A percentile compares a stretch with the other conserved stretches of the same genome.
Conservation (phyloP, 2,329 filamentous ascomycete genomes). For the Tolypocladium inflatum region DNA sequence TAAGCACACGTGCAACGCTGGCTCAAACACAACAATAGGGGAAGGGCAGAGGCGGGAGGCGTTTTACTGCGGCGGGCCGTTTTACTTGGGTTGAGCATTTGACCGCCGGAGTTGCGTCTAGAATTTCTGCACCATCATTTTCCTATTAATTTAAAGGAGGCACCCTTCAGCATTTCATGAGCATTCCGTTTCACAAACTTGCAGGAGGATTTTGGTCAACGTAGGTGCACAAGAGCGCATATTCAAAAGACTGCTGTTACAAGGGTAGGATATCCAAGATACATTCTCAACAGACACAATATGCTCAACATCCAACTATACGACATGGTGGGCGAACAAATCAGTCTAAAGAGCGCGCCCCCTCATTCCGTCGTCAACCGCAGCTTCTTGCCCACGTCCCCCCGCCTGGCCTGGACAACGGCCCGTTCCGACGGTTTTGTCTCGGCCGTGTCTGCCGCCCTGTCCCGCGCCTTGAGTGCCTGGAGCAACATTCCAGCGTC, state of each 20-base stretch:
- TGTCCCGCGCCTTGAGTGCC: slow-evolving; percentile 65
- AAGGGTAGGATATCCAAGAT: not conserved
- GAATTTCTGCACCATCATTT: not conserved
- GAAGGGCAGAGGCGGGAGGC: not conserved
- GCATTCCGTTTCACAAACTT: too few species aligned
- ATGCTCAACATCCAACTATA: not conserved
- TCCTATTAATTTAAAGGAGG: not conserved
- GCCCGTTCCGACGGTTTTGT: slow-evolving; percentile 49
- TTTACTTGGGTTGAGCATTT: not conserved
- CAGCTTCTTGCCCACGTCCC: slow-evolving; percentile 68
- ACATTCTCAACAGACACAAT: not conserved
- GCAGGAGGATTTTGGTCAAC: too few species aligned
- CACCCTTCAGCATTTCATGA: not conserved
- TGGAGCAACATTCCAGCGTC: slow-evolving; percentile 91
- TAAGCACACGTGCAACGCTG: not conserved
- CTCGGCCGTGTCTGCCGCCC: slow-evolving; percentile 40
- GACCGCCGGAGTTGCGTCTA: not conserved
- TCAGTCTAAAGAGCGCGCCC: not conserved
- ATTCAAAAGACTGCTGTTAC: too few species aligned
- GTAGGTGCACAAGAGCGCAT: too few species aligned
- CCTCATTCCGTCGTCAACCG: slow-evolving; percentile 23
- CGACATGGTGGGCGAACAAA: not conserved
- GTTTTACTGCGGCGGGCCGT: not conserved
- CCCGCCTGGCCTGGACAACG: slow-evolving; percentile 45
- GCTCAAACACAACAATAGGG: not conserved